phyloP scores from a whole-genome alignment of 495 filamentous ascomycete species.

The Penicillium steckii region DNA sequence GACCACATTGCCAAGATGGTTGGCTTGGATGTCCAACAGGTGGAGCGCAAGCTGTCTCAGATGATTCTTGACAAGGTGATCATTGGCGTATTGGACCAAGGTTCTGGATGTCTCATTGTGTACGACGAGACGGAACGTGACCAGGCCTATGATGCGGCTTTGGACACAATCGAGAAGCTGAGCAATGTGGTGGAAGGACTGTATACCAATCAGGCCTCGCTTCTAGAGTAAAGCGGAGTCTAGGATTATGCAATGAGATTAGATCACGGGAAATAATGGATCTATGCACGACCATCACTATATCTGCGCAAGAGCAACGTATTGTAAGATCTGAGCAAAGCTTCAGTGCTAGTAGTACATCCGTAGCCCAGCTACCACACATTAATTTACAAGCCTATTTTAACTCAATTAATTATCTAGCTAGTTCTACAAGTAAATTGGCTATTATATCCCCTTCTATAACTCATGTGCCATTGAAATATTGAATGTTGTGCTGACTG shows the following conservation, averaged over 20 bases:
- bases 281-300: neutral
- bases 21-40: conserved; percentile 91
- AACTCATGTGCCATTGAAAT: too few relatives aligned
- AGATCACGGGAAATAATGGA: conserved; percentile 24
- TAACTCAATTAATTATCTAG: too few relatives aligned
- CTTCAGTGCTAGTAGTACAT: neutral
- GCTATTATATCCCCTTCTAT: too few relatives aligned
- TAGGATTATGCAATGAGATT: conserved; percentile 27
- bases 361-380: neutral
- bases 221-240: conserved; percentile 69
- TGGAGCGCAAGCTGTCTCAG: conserved; percentile 95
- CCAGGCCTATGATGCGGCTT: conserved; percentile 87
- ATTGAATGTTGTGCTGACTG: neutral
- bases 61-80: conserved; percentile 99
- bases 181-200: conserved; percentile 96
- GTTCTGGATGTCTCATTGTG: conserved; percentile 94
- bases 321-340: neutral
- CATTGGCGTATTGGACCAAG: conserved; percentile 94
- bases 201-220: conserved; percentile 94
- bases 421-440: too few relatives aligned
- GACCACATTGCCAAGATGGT: conserved; percentile 97
- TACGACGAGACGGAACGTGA: conserved; percentile 93
- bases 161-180: conserved; percentile 95
- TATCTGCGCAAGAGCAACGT: neutral
- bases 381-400: neutral